A percentile compares a stretch with the other conserved stretches of the same genome.
phyloP scores from a whole-genome alignment of 73 alveolate species.

The Tetrahymena elliotti region DNA sequence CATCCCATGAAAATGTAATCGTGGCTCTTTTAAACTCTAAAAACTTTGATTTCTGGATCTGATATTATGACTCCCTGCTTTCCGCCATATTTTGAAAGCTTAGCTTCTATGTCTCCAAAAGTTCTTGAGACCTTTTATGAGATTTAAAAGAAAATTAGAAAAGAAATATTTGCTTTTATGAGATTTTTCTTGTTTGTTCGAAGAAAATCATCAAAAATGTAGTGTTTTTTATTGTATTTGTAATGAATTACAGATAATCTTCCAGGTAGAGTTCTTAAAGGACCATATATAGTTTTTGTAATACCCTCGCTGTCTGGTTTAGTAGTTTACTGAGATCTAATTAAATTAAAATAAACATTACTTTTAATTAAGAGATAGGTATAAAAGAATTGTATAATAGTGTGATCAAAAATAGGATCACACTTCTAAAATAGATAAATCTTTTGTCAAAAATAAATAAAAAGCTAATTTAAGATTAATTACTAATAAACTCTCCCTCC shows the following conservation, averaged over 20 bases:
- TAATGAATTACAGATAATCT: constrained; percentile 57
- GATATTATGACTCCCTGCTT: constrained; percentile 68
- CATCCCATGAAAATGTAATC: constrained; percentile 57
- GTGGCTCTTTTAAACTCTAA: constrained; percentile 60
- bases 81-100: constrained; percentile 71
- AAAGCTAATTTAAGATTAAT: too few species aligned
- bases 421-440: background rate
- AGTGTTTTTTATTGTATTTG: background rate
- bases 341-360: constrained; percentile 20
- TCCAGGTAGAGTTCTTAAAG: constrained; percentile 87
- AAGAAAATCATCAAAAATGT: background rate
- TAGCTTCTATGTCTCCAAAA: constrained; percentile 81
- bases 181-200: too few species aligned
- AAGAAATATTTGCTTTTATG: background rate
- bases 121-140: constrained; percentile 54
- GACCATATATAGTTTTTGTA: constrained; percentile 63
- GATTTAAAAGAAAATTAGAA: background rate
- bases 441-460: background rate
- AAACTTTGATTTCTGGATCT: constrained; percentile 74
- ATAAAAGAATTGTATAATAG: background rate
- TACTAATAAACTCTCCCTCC: constrained; percentile 85
- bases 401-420: background rate
- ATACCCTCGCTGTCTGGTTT: constrained; percentile 6
- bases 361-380: constrained; percentile 10
- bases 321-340: constrained; percentile 15